phyloP scores from a whole-genome alignment of 2,329 filamentous ascomycete genomes.

The Septoria linicola region DNA sequence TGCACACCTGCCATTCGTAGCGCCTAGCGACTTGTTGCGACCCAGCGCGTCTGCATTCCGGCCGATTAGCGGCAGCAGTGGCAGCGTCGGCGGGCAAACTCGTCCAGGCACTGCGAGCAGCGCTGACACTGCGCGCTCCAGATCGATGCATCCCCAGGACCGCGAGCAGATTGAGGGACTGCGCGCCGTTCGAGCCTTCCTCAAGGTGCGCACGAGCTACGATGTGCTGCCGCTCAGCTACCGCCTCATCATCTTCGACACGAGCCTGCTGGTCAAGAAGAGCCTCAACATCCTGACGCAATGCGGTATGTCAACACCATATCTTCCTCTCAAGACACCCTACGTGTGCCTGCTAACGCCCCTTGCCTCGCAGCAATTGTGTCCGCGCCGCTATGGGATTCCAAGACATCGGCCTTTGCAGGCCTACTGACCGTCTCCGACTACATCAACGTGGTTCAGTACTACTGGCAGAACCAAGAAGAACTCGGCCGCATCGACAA shows the following conservation, averaged over 20 bases:
- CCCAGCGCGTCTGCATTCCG: slow-evolving; percentile 4
- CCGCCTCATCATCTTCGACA: slow-evolving; percentile 93
- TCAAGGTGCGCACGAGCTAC: slow-evolving; percentile 94
- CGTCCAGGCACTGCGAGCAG: slow-evolving; percentile 6
- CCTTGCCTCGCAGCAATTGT: slow-evolving; percentile 72
- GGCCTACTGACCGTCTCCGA: slow-evolving; percentile 93
- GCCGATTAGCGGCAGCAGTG: not conserved
- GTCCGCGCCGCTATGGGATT: slow-evolving; percentile 96
- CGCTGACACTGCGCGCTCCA: not conserved
- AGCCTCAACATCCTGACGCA: slow-evolving; percentile 92
- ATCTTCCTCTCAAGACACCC: not conserved
- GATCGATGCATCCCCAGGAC: slow-evolving; percentile 54
- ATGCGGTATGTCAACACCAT: slow-evolving; percentile 68
- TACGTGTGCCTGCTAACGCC: not conserved
- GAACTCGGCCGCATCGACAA: slow-evolving; percentile 87
- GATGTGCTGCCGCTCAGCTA: slow-evolving; percentile 96
- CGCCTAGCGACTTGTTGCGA: slow-evolving; percentile 24
- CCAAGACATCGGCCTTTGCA: slow-evolving; percentile 85
- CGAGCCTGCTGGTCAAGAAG: slow-evolving; percentile 92
- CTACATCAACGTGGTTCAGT: slow-evolving; percentile 98
- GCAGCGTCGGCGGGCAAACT: not conserved
- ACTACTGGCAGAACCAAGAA: slow-evolving; percentile 96
- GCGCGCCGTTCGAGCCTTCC: slow-evolving; percentile 88
- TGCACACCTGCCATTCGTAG: slow-evolving; percentile 21
- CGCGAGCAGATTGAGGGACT: slow-evolving; percentile 75